Percentiles rank a stretch among this genome's conserved stretches.
Conservation (phyloP, 371 early-diverging fungal species). For the Circinella umbellata region DNA sequence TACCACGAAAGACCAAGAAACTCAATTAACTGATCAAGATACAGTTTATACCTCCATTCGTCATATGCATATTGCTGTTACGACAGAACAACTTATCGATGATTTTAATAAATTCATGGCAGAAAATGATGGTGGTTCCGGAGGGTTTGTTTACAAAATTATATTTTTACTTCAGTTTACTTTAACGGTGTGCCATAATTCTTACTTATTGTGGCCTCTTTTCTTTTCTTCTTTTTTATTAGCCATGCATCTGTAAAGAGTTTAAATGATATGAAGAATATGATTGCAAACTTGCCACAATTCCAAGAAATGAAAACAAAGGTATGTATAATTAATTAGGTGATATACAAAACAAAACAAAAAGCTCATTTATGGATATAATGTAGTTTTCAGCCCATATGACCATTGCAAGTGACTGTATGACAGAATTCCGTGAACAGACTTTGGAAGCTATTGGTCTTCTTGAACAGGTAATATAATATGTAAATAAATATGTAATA, state of each 20-base stretch:
- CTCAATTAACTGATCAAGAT: slow-evolving; percentile 74
- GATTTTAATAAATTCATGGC: slow-evolving; percentile 81
- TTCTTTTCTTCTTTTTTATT: slow-evolving; percentile 16
- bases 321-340: slow-evolving; percentile 29
- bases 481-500: too few species aligned
- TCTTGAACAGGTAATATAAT: slow-evolving; percentile 72
- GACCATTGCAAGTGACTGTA: slow-evolving; percentile 90
- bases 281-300: slow-evolving; percentile 88
- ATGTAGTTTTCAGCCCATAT: slow-evolving; percentile 90
- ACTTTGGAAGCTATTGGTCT: slow-evolving; percentile 74
- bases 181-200: neutral
- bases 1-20: slow-evolving; percentile 59
- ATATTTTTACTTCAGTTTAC: neutral
- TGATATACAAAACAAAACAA: neutral
- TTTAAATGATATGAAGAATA: slow-evolving; percentile 88
- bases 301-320: slow-evolving; percentile 90
- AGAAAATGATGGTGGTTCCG: slow-evolving; percentile 59
- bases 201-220: neutral
- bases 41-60: slow-evolving; percentile 81
- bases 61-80: slow-evolving; percentile 94
- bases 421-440: slow-evolving; percentile 74
- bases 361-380: neutral
- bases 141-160: slow-evolving; percentile 32
- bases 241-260: slow-evolving; percentile 62
- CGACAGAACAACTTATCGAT: slow-evolving; percentile 78